Evolutionary conservation across 2,329 filamentous ascomycete genomes (phyloP).

Genomic region (Penicillium sp.): DNA sequence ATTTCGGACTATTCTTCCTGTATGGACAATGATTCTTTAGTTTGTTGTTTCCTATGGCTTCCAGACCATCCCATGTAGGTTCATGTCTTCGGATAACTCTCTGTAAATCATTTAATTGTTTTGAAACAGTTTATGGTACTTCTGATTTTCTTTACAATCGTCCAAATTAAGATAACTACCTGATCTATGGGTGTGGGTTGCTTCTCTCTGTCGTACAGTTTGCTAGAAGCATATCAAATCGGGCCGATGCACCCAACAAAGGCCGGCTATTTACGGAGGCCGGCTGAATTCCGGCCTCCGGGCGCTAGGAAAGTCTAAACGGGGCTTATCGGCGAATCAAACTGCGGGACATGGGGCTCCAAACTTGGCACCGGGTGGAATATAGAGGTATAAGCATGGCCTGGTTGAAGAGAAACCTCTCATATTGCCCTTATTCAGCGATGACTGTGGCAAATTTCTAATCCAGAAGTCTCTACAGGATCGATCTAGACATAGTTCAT

Average conservation of each 20-base stretch:
- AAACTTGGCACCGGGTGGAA: conserved; percentile 31
- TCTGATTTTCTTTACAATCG: not conserved
- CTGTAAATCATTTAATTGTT: no score
- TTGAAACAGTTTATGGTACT: no score
- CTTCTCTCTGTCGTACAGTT: not conserved
- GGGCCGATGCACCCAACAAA: conserved; percentile 11
- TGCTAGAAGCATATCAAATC: conserved; percentile 11
- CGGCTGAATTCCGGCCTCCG: conserved; percentile 52
- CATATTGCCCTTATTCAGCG: conserved; percentile 1
- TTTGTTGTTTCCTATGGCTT: no score
- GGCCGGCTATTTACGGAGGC: conserved; percentile 47
- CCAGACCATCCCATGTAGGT: no score
- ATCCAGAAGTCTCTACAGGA: not conserved
- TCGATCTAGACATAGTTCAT: not conserved
- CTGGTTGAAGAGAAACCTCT: conserved; percentile 16
- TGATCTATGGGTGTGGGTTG: not conserved
- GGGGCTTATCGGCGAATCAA: conserved; percentile 33
- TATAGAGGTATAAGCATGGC: conserved; percentile 31
- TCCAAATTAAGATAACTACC: no score
- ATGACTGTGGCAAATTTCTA: not conserved
- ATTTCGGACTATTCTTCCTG: no score
- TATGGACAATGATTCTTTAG: no score
- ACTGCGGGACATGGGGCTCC: conserved; percentile 3
- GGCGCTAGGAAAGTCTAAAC: conserved; percentile 37
- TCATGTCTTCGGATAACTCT: no score